A percentile compares a stretch with the other conserved stretches of the same genome.
Conservation (phyloP, 805 yeast species). For the Saccharomycopsis sp. region DNA sequence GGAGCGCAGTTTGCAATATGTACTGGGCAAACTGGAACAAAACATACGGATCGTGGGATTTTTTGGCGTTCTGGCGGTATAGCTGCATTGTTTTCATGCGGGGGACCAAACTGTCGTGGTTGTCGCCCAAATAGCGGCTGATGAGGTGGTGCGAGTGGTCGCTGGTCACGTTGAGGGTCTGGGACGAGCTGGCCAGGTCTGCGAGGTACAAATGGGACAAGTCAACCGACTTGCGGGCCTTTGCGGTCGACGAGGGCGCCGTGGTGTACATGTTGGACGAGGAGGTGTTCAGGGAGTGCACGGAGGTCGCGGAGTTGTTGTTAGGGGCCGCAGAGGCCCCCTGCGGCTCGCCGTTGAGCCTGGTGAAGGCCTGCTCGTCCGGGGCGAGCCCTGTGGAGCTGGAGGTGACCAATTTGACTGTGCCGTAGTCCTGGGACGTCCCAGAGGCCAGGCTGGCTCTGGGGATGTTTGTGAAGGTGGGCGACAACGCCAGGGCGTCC, state of each 20-base stretch:
- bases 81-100: constrained; percentile 78
- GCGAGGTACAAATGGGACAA: constrained; percentile 35
- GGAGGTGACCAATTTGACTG: constrained; percentile 8
- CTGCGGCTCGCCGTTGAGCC: not conserved
- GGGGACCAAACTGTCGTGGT: constrained; percentile 48
- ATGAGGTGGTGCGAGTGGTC: constrained; percentile 48
- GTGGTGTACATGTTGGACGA: not conserved
- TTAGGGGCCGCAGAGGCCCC: not conserved
- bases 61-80: constrained; percentile 80
- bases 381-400: constrained; percentile 1
- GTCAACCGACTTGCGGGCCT: constrained; percentile 32
- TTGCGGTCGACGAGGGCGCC: not conserved
- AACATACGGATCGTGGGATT: constrained; percentile 78
- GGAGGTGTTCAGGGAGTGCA: not conserved
- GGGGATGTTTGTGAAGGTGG: constrained; percentile 12
- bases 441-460: not conserved
- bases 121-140: constrained; percentile 47
- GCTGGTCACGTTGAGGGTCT: constrained; percentile 17
- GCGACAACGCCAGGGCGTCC: not conserved
- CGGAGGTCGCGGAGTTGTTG: not conserved
- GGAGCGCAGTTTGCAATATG: constrained; percentile 76
- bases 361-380: constrained; percentile 3
- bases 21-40: constrained; percentile 88
- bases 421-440: not conserved
- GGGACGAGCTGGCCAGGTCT: constrained; percentile 29